Percentiles rank a stretch among this genome's conserved stretches.
phyloP scores from a whole-genome alignment of 1,139 yeast genomes.

The Suhomyces yuchorum region DNA sequence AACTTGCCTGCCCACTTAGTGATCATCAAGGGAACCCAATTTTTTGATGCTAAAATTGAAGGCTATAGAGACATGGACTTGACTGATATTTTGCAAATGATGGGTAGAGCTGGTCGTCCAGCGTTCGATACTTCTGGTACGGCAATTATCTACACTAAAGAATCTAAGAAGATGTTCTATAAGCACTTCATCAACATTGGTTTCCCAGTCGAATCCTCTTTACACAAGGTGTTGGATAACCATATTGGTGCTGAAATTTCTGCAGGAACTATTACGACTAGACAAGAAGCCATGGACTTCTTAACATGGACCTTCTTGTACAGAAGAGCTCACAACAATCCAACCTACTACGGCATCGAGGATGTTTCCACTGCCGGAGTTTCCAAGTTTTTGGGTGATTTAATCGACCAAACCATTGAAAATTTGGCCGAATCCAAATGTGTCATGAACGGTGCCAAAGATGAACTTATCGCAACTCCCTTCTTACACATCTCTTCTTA shows the following conservation, averaged over 20 bases:
- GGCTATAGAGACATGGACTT: constrained; percentile 86
- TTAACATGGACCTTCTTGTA: constrained; percentile 93
- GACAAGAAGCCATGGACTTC: constrained; percentile 91
- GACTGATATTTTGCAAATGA: constrained; percentile 89
- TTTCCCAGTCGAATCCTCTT: constrained; percentile 94
- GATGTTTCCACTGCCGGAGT: constrained; percentile 69
- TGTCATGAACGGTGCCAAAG: constrained; percentile 55
- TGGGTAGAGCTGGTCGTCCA: constrained; percentile 97
- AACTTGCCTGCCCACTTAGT: constrained; percentile 94
- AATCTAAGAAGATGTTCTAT: constrained; percentile 86
- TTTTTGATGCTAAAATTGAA: constrained; percentile 79
- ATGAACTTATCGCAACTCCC: constrained; percentile 66
- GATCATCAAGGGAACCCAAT: constrained; percentile 90
- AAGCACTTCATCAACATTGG: constrained; percentile 94
- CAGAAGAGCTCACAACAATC: constrained; percentile 92
- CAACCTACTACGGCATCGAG: constrained; percentile 89
- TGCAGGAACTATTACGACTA: constrained; percentile 76
- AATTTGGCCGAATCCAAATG: constrained; percentile 76
- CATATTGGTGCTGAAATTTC: constrained; percentile 97
- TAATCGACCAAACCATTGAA: constrained; percentile 71
- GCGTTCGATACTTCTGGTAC: constrained; percentile 95
- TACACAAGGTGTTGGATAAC: constrained; percentile 89
- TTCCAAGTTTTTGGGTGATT: constrained; percentile 65
- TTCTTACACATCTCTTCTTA: constrained; percentile 85
- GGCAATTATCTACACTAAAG: constrained; percentile 92